These are phyloP conservation scores for Suhomyces kunorum DNA, from an alignment of 1,139 yeast genomes.

Conservation along the genomic window DNA sequence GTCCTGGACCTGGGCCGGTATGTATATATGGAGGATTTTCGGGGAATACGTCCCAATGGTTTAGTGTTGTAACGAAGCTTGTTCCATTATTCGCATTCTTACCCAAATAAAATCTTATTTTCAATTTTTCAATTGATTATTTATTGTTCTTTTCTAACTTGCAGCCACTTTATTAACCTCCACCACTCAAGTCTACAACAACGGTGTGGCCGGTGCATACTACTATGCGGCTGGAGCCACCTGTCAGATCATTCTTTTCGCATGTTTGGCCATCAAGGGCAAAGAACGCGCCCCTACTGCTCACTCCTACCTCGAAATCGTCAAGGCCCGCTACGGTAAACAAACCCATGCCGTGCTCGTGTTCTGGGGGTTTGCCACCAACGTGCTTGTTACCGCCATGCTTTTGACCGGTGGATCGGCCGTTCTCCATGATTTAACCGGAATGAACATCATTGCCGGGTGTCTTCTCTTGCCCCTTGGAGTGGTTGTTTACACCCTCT, in stretches of 20 bases:
- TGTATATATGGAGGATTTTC: constrained; percentile 1
- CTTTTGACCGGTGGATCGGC: constrained; percentile 85
- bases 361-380: constrained; percentile 83
- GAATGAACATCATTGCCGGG: constrained; percentile 81
- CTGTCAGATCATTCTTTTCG: constrained; percentile 71
- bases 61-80: too few relatives aligned
- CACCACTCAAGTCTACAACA: constrained; percentile 72
- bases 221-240: constrained; percentile 78
- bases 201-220: constrained; percentile 76
- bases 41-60: too few relatives aligned
- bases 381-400: constrained; percentile 85
- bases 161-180: constrained; percentile 68
- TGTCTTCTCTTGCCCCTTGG: constrained; percentile 81
- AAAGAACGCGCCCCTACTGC: constrained; percentile 74
- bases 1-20: constrained; percentile 90
- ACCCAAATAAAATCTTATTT: too few relatives aligned
- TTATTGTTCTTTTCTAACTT: constrained; percentile 7
- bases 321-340: constrained; percentile 69
- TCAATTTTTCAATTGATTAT: too few relatives aligned
- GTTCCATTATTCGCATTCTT: too few relatives aligned
- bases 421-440: constrained; percentile 72
- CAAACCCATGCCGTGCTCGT: constrained; percentile 67
- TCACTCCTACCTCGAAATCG: constrained; percentile 73
- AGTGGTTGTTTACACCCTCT: constrained; percentile 76
- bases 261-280: constrained; percentile 72